phyloP scores from a whole-genome alignment of 345 rosid species.

The Angophora floribunda region DNA sequence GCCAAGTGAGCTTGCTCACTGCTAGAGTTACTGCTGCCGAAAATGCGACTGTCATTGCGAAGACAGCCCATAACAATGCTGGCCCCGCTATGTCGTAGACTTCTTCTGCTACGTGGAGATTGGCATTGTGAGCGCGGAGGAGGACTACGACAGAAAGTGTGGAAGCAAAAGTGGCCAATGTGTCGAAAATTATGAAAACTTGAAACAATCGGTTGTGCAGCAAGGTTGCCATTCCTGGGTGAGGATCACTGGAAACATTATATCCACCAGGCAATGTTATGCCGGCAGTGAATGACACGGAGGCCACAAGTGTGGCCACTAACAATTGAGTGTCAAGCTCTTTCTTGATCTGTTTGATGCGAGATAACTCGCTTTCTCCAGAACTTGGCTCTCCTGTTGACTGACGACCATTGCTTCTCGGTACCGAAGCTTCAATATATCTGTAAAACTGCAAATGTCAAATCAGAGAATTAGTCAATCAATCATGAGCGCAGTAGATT shows the following conservation, averaged over 20 bases:
- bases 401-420: background rate
- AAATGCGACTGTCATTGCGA: no score
- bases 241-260: no score
- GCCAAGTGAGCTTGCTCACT: no score
- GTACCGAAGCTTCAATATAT: no score
- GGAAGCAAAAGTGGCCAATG: background rate
- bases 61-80: fast-evolving
- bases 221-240: background rate
- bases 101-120: fast-evolving
- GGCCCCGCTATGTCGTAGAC: fast-evolving
- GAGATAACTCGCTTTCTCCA: no score
- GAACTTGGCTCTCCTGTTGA: no score
- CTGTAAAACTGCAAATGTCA: background rate
- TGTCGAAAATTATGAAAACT: fast-evolving
- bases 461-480: background rate
- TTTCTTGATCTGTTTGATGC: no score
- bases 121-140: background rate
- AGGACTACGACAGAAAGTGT: background rate
- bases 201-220: fast-evolving
- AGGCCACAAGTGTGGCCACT: no score
- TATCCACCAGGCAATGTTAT: no score
- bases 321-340: no score
- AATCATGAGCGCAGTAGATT: background rate
- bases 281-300: no score
- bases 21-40: no score